These are phyloP conservation scores for Clarireedia hainanense DNA, from an alignment of 2,329 filamentous ascomycete species.

Conservation along the genomic window DNA sequence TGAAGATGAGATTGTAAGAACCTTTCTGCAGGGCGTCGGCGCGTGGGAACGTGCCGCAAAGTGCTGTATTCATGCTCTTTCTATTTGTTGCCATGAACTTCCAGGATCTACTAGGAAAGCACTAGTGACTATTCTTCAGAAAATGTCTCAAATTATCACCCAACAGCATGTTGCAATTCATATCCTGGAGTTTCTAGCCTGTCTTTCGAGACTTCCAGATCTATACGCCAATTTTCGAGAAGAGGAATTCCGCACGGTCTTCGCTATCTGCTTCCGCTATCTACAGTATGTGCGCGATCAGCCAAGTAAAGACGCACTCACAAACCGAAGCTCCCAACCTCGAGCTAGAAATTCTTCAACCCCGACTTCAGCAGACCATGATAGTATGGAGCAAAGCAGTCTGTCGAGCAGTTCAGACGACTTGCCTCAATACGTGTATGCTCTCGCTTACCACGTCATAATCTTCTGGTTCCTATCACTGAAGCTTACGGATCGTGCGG, in stretches of 20 bases:
- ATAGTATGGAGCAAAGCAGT: slow-evolving; percentile 35
- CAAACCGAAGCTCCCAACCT: slow-evolving; percentile 31
- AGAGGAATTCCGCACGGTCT: slow-evolving; percentile 88
- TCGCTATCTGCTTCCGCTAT: slow-evolving; percentile 91
- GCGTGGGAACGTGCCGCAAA: slow-evolving; percentile 82
- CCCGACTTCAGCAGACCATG: slow-evolving; percentile 28
- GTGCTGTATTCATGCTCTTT: slow-evolving; percentile 88
- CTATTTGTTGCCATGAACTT: slow-evolving; percentile 91
- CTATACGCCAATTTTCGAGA: slow-evolving; percentile 84
- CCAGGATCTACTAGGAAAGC: slow-evolving; percentile 80
- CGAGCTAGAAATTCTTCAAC: slow-evolving; percentile 20
- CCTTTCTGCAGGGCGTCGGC: slow-evolving; percentile 78
- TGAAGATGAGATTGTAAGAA: slow-evolving; percentile 80
- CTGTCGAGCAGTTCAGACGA: slow-evolving; percentile 53
- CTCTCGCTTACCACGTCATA: slow-evolving; percentile 89
- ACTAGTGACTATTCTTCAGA: slow-evolving; percentile 77
- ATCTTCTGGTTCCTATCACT: slow-evolving; percentile 94
- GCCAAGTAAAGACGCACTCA: slow-evolving; percentile 31
- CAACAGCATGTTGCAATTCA: slow-evolving; percentile 87
- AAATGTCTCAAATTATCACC: slow-evolving; percentile 94
- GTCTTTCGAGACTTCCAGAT: slow-evolving; percentile 74
- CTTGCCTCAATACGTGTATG: slow-evolving; percentile 87
- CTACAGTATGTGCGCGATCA: slow-evolving; percentile 77
- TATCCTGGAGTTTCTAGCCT: slow-evolving; percentile 90
- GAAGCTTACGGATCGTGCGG: slow-evolving; percentile 74